Percentiles rank a stretch among this genome's conserved stretches.
phyloP scores from a whole-genome alignment of 2,329 filamentous ascomycete species.

The Talaromyces sp. region DNA sequence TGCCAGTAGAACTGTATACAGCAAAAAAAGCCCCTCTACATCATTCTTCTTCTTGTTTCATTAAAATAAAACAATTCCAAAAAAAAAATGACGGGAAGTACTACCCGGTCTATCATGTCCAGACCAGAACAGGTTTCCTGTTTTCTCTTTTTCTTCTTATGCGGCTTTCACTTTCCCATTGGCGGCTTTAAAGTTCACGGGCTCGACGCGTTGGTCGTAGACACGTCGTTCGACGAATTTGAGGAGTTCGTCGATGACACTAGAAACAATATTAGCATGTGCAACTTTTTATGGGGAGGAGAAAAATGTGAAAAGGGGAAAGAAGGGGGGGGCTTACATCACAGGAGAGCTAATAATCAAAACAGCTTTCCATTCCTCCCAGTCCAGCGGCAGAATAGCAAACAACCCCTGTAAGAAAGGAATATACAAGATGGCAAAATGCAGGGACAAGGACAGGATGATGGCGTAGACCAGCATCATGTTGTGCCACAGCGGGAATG shows the following conservation, averaged over 20 bases:
- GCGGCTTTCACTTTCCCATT: conserved; percentile 30
- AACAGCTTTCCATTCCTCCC: conserved; percentile 88
- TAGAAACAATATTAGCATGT: conserved; percentile 35
- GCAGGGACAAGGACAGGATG: conserved; percentile 82
- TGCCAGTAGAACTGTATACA: background rate
- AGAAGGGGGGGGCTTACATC: conserved; percentile 69
- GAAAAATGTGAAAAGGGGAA: no score
- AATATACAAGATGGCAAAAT: conserved; percentile 89
- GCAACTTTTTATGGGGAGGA: no score
- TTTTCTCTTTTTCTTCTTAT: background rate
- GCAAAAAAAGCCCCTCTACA: background rate
- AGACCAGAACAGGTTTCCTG: background rate
- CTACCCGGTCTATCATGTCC: background rate
- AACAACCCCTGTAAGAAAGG: conserved; percentile 86
- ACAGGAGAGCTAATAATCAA: conserved; percentile 83
- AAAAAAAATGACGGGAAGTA: background rate
- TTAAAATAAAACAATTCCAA: background rate
- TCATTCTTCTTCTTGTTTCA: background rate
- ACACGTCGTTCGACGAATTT: conserved; percentile 69
- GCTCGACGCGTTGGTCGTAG: conserved; percentile 38
- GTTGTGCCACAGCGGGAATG: conserved; percentile 94
- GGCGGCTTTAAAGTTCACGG: background rate
- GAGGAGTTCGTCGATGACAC: conserved; percentile 75
- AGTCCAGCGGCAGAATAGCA: conserved; percentile 80
- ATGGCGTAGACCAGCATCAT: conserved; percentile 98